Percentiles rank a stretch among this genome's conserved stretches.
These are phyloP conservation scores for Ophiostoma ips DNA, from an alignment of 2,329 filamentous ascomycete genomes.

Conservation along the genomic window DNA sequence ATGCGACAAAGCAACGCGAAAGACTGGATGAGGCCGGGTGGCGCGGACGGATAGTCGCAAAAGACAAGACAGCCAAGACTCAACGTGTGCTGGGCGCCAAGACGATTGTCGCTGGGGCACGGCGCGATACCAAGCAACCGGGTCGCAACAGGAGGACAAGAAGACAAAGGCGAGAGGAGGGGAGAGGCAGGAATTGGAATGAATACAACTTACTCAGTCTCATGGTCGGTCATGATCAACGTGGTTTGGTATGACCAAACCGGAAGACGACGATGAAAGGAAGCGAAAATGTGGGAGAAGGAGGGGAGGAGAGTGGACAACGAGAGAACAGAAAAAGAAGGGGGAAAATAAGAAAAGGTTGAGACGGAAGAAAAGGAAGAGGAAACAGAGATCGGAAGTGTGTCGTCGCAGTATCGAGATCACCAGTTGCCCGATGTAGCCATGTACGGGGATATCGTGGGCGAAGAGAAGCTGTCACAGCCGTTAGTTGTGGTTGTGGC, in stretches of 20 bases:
- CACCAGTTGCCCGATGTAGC: slow-evolving; percentile 1
- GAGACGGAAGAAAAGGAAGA: too few relatives aligned
- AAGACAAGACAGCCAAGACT: slow-evolving; percentile 8
- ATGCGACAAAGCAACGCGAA: not conserved
- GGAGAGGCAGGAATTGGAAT: not conserved
- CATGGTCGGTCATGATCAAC: slow-evolving; percentile 15
- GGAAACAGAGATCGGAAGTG: not conserved
- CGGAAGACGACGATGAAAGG: slow-evolving; percentile 3
- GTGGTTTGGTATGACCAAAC: slow-evolving; percentile 11
- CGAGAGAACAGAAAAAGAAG: not conserved
- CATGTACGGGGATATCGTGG: not conserved
- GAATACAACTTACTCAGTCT: slow-evolving; percentile 12
- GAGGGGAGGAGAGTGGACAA: not conserved
- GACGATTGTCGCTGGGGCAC: slow-evolving; percentile 1
- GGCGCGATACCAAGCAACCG: not conserved
- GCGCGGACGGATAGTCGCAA: slow-evolving; percentile 4
- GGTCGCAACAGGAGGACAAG: not conserved
- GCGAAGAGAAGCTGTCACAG: not conserved
- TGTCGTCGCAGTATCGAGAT: not conserved
- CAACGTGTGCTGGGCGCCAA: slow-evolving; percentile 8
- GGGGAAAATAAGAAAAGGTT: too few relatives aligned
- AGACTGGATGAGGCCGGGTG: not conserved
- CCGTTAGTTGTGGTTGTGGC: slow-evolving; percentile 1
- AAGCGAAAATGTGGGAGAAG: slow-evolving; percentile 2
- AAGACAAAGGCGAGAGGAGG: not conserved